Evolutionary conservation across 345 rosid genomes (phyloP), one percentile per base, ranked within the genome.

Genomic region (Fremontodendron californicum): DNA sequence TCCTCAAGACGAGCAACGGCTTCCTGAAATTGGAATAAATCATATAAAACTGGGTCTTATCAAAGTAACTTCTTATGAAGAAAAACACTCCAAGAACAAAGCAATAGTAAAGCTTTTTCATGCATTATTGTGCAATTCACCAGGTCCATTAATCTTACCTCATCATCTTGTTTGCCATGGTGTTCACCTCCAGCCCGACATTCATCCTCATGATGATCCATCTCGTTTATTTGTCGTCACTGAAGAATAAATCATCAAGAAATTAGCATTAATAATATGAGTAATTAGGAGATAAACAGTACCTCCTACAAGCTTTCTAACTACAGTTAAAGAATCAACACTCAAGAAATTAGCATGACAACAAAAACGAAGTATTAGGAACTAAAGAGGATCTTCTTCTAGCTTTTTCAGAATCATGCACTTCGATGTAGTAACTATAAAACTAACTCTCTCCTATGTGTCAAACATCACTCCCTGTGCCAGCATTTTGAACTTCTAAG

Each of bases 1-100:
- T 95, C 99, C 76, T 92, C 99, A 48, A 88, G 90, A 43, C 97
- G 98, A 81, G 93, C 94, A 80, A 79, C 87, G 77, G 90, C 91
- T 89, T 93, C 99, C 99, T 93, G 84, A 16, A 77, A 78, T 39
- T 16, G 3, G 40, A 71, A 55, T 61, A 71, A 71, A 33, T 16
- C 13, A n/a, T 31, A 31, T 11, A 16, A 8, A 29, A 27, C 7
- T 18, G 25, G 9, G 6, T 27, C 3, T 5, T 12, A 37, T n/a
- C 27, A 61, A 61, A 61, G 39, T 5, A 29, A 61, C n/a, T 29
- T 29, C 37, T 25, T 11, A 27, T 58, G 2, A 9, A 25, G 25
- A 58, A 46, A 42, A 43, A 69, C 21, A 7, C 27, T 6, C 57
- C 68, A 74, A 42, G 37, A 31, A 55, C 48, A 49, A 35, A 21